Conservation (phyloP, 345 rosid genomes). For the Pistacia atlantica region DNA sequence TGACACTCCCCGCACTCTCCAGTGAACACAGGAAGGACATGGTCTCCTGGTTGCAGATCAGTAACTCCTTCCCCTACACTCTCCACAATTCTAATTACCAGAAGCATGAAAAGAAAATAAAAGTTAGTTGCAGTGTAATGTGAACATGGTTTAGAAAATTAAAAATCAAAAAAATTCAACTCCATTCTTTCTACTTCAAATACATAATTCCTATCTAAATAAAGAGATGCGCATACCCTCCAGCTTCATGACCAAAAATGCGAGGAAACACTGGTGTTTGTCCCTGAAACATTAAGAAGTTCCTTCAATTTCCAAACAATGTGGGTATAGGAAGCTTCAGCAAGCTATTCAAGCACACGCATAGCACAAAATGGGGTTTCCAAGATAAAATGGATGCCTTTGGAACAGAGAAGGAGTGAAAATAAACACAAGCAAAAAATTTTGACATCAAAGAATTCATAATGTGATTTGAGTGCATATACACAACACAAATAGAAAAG, state of each 20-base stretch:
- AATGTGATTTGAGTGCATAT: not conserved
- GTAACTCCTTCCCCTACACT: constrained; percentile 83
- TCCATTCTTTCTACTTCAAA: not conserved
- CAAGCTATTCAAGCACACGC: not conserved
- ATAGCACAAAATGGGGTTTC: not conserved
- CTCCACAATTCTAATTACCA: constrained; percentile 64
- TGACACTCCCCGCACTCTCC: constrained; percentile 78
- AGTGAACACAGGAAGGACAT: constrained; percentile 76
- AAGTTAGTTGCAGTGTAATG: not conserved
- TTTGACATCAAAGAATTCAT: not conserved
- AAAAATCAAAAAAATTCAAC: not conserved
- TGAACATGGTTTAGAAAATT: not conserved
- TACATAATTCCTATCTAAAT: not conserved
- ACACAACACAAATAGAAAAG: not conserved
- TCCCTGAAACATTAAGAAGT: constrained; percentile 43
- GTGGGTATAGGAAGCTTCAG: not conserved
- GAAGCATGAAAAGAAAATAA: not conserved
- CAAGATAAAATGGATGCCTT: too few relatives aligned
- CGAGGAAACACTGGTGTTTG: constrained; percentile 79
- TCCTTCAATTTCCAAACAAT: constrained; percentile 6
- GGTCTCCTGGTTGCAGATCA: constrained; percentile 72
- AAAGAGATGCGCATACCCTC: constrained; percentile 49
- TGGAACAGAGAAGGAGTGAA: not conserved
- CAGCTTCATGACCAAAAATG: constrained; percentile 83
- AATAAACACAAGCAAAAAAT: not conserved